A percentile compares a stretch with the other conserved stretches of the same genome.
These are phyloP conservation scores for Boletus sp. DNA, from an alignment of 768 basidiomycete genomes.

Conservation along the genomic window DNA sequence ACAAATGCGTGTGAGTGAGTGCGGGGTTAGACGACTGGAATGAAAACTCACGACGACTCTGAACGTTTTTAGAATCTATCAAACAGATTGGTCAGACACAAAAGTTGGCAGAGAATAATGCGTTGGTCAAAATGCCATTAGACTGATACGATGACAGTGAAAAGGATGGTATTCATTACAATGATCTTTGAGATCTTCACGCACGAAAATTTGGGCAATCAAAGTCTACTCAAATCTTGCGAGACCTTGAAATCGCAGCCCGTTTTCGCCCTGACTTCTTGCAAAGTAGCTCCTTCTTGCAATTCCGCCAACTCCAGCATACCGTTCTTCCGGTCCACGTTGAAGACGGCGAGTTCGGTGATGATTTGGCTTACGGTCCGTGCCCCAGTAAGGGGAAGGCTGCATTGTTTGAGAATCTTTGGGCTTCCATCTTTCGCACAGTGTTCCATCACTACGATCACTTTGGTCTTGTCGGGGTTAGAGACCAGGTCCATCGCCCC, in stretches of 20 bases:
- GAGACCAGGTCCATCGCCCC: conserved; percentile 97
- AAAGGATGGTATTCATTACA: conserved; percentile 10
- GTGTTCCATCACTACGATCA: conserved; percentile 90
- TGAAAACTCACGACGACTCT: neutral
- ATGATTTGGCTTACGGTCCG: conserved; percentile 87
- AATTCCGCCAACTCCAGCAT: conserved; percentile 75
- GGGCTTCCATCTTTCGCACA: conserved; percentile 85
- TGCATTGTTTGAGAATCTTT: conserved; percentile 82
- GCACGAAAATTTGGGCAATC: conserved; percentile 16
- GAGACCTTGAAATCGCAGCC: conserved; percentile 75
- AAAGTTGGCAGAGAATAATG: neutral
- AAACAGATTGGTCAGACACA: neutral
- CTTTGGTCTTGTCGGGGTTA: conserved; percentile 93
- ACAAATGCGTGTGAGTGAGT: conserved; percentile 2
- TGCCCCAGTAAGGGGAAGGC: conserved; percentile 86
- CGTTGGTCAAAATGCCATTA: neutral
- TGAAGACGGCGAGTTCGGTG: conserved; percentile 90
- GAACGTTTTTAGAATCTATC: too few relatives aligned
- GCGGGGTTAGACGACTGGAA: neutral
- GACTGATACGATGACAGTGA: neutral
- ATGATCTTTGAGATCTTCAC: neutral
- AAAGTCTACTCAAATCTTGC: conserved; percentile 49
- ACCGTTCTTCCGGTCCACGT: conserved; percentile 76
- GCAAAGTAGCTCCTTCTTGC: conserved; percentile 80
- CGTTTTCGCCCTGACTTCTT: conserved; percentile 85